phyloP scores from a whole-genome alignment of 495 filamentous ascomycete genomes.

The Jackrogersella multiformis region DNA sequence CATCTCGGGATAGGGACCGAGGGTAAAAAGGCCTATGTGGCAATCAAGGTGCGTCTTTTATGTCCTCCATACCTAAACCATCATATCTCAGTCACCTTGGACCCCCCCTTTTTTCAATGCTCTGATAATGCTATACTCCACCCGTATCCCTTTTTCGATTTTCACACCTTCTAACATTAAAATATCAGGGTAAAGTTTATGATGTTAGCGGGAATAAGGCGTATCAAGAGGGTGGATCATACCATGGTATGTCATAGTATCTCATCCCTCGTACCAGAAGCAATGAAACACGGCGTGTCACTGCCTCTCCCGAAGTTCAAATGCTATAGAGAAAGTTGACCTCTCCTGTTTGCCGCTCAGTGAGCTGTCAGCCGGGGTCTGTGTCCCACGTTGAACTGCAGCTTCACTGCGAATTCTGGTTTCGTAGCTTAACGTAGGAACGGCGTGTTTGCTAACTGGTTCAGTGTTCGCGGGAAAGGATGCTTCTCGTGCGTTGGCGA shows the following conservation, averaged over 20 bases:
- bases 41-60: conserved; percentile 75
- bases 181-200: conserved; percentile 79
- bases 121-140: neutral
- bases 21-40: conserved; percentile 80
- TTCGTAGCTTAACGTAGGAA: neutral
- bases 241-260: conserved; percentile 70
- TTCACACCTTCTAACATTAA: conserved; percentile 19
- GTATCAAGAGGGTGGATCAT: conserved; percentile 84
- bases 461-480: conserved; percentile 96
- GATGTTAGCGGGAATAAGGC: conserved; percentile 88
- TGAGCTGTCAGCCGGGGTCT: neutral
- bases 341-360: conserved; percentile 27
- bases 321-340: neutral
- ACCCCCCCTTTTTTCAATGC: neutral
- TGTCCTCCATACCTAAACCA: neutral
- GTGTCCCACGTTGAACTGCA: conserved; percentile 29
- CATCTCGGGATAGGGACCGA: conserved; percentile 65
- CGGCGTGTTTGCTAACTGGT: conserved; percentile 35
- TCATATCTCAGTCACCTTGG: neutral
- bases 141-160: conserved; percentile 12
- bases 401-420: conserved; percentile 2
- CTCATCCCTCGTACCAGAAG: conserved; percentile 1
- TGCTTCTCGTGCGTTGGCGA: conserved; percentile 85
- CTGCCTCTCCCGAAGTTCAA: neutral
- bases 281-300: conserved; percentile 7